Evolutionary conservation across 495 filamentous ascomycete genomes (phyloP), one percentile per base, ranked within the genome.

Genomic region (Penicillium desertorum): DNA sequence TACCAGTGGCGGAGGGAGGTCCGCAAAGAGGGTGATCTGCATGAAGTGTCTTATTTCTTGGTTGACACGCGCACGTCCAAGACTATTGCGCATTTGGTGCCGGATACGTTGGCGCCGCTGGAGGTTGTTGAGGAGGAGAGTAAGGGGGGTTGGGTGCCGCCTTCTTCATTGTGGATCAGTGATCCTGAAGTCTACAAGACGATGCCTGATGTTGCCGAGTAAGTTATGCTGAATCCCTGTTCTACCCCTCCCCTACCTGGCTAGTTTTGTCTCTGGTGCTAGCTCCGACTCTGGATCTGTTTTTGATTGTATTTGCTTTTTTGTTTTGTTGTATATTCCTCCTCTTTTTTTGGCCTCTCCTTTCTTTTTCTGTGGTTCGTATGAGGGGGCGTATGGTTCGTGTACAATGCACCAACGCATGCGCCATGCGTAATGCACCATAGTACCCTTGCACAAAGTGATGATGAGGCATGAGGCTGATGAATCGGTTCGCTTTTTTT

Each of bases 121-220:
- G 86, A 96, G 73, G 80, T 83, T 10, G 69, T 75, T n/a, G 88
- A 87, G 58, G 92, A 96, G 62, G 80, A 86, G 59, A 78, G 74
- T 23, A 88, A 88, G 54, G 94, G 92, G 47, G 93, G 91, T 42
- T 97, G 94, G 90, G 79, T 98, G 32, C 91, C 91, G 45, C 92
- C 91, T 27, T 94, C 87, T 64, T 87, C 87, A 55, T 85, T 98
- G 85, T 89, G 87, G 82, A 90, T 98, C 58, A 88, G 81, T 56
- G 91, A 96, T 71, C 66, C 82, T 37, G 77, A 76, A 19, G 75
- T 92, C 45, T 74, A 90, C 58, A 78, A 85, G 43, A 83, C 80
- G 58, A 73, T 81, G 66, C 86, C 86, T 56, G 94, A 97, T 69
- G 83, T 93, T 71, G 89, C 90, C 60, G 94, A 98, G 92, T 97